Percentiles rank a stretch among this genome's conserved stretches.
phyloP scores from a whole-genome alignment of 2,329 filamentous ascomycete species.

The Biscogniauxia marginata region DNA sequence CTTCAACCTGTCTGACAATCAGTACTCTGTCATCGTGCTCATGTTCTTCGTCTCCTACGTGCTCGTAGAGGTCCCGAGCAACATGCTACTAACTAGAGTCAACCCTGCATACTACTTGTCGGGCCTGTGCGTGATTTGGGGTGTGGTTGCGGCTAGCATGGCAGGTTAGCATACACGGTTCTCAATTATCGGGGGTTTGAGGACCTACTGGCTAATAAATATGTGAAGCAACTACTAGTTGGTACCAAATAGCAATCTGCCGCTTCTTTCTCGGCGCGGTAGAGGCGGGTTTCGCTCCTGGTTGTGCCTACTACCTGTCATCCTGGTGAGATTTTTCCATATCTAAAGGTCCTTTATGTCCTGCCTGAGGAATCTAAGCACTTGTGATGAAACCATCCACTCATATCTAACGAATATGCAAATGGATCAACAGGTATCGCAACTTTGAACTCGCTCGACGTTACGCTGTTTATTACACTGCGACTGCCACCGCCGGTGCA shows the following conservation, averaged over 20 bases:
- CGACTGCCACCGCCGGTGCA: slow-evolving; percentile 22
- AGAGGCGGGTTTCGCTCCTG: slow-evolving; percentile 24
- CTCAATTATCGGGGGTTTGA: slow-evolving; percentile 18
- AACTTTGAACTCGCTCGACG: slow-evolving; percentile 23
- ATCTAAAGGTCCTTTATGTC: too few species aligned
- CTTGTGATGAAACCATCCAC: too few species aligned
- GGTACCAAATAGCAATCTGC: background rate
- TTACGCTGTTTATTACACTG: slow-evolving; percentile 21
- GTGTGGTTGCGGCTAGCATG: slow-evolving; percentile 22
- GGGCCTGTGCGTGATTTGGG: slow-evolving; percentile 22
- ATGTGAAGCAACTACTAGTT: slow-evolving; percentile 1
- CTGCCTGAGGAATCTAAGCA: too few species aligned
- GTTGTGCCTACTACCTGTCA: slow-evolving; percentile 25
- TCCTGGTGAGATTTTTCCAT: slow-evolving; percentile 7
- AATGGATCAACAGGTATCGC: slow-evolving; percentile 11
- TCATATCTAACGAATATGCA: too few species aligned
- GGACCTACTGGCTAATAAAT: slow-evolving; percentile 13
- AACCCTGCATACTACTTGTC: slow-evolving; percentile 24
- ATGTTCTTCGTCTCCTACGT: slow-evolving; percentile 29
- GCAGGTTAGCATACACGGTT: slow-evolving; percentile 21
- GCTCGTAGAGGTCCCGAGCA: slow-evolving; percentile 25
- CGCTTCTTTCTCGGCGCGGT: too few species aligned
- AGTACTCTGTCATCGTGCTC: slow-evolving; percentile 30
- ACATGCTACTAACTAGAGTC: slow-evolving; percentile 25
- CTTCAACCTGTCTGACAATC: slow-evolving; percentile 18